Evolutionary conservation across 2,329 filamentous ascomycete species (phyloP).

Genomic region (Pyricularia grisea): DNA sequence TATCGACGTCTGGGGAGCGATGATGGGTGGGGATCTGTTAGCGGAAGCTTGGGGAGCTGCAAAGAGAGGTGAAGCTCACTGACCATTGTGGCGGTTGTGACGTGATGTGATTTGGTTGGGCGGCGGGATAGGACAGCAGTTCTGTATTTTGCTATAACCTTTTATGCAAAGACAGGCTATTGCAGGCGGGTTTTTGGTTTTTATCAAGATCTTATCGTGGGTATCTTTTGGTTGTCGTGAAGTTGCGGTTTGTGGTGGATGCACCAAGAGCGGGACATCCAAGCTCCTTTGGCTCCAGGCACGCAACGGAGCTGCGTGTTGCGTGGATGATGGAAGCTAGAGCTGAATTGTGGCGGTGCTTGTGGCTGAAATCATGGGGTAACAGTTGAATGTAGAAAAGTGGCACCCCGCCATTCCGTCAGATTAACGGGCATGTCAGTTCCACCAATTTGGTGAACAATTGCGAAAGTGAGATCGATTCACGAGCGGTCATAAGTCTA

Average conservation of each 20-base stretch:
- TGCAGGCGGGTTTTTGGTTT: not conserved
- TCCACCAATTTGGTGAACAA: too few relatives aligned
- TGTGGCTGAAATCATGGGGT: not conserved
- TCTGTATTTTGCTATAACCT: not conserved
- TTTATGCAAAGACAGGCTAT: not conserved
- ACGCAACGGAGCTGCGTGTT: slow-evolving; percentile 1
- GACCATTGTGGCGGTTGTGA: slow-evolving; percentile 4
- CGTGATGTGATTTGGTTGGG: not conserved
- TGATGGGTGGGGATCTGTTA: slow-evolving; percentile 10
- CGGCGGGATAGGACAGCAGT: not conserved
- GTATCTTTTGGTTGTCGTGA: not conserved
- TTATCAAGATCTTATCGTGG: not conserved
- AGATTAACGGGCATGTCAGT: too few relatives aligned
- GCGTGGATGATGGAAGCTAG: not conserved
- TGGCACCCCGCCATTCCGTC: too few relatives aligned
- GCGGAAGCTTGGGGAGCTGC: not conserved
- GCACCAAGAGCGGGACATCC: not conserved
- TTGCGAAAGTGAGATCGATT: not conserved
- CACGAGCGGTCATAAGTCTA: not conserved
- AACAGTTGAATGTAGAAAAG: not conserved
- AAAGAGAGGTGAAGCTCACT: not conserved
- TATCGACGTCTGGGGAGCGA: slow-evolving; percentile 78
- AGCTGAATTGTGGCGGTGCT: not conserved
- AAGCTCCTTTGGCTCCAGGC: not conserved
- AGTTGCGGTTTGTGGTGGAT: not conserved